Base-by-base conservation (phyloP, 176 grass and related monocot genomes). In the Pharus latifolius region DNA sequence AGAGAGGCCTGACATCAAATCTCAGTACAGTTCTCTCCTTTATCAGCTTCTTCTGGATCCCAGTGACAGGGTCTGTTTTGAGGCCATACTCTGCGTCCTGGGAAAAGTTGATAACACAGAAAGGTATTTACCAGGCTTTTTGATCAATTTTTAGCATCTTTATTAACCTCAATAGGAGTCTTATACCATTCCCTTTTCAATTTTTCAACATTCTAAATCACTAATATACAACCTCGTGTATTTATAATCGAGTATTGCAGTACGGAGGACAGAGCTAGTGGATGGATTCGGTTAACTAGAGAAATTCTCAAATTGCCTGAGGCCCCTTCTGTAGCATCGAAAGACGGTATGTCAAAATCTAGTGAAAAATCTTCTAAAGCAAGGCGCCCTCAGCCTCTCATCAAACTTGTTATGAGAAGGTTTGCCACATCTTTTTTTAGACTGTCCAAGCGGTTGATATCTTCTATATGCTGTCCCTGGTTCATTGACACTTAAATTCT, bases 41-140 rank as follows among this genome's bases (percentile, higher is more conserved):
- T 99, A 99, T 76, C 95, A 94, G 78, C 82, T 99, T 72, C 90
- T 99, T 83, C 85, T 99, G 63, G 95, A 99, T 80, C 95, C 95
- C 54, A 99, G 95, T 72, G 95, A 99, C 55, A 88, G 87, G 80
- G 95, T 99, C 76, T 99, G 95, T 86, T 99, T 99, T 79, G 95
- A 99, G 75, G 95, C 95, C 51, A 94, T 99, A 83, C 82, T 94
- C 10, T 94, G 95, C 81, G 90, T 99, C 16, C 62, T 99, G 77
- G 95, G 95, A 47, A 99, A 99, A 88, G 85, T 88, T 79, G 90
- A 99, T 57, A 99, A 77, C 69, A 78, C 95, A 35, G 90, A 94
- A 82, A 94, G 95, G 95, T 99, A 80, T 18, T 72, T 59, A 26
- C 7, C n/a, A 33, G 25, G 18, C 20, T 49, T 10, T 75, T 58